Percentiles rank a stretch among this genome's conserved stretches.
Evolutionary conservation across 2,329 filamentous ascomycete species (phyloP).

Genomic region (Leptographium flavum): DNA sequence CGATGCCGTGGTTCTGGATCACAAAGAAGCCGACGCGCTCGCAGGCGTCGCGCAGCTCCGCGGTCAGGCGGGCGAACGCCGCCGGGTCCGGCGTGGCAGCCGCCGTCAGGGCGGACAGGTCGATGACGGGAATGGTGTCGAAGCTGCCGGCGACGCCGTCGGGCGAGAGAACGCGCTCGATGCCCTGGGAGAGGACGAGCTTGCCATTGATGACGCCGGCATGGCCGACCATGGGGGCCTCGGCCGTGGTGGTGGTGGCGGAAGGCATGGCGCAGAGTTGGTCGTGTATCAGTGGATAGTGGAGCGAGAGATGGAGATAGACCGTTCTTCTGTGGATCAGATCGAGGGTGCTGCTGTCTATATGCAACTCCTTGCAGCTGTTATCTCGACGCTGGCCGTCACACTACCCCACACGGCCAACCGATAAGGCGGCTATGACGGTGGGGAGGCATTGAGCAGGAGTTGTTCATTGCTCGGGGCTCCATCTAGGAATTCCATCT

Average conservation of each 20-base stretch:
- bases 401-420: too few relatives aligned
- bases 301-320: too few relatives aligned
- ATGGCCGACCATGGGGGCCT: not conserved
- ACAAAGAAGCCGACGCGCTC: conserved; percentile 30
- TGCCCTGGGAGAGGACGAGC: conserved; percentile 1
- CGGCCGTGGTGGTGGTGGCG: not conserved
- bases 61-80: not conserved
- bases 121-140: conserved; percentile 1
- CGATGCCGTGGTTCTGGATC: conserved; percentile 17
- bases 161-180: not conserved
- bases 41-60: conserved; percentile 1
- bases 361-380: too few relatives aligned
- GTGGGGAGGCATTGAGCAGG: too few relatives aligned
- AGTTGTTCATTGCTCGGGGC: too few relatives aligned
- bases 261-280: not conserved
- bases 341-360: too few relatives aligned
- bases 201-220: conserved; percentile 2
- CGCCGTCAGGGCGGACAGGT: not conserved
- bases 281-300: too few relatives aligned
- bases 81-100: not conserved
- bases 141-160: conserved; percentile 1
- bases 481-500: too few relatives aligned
- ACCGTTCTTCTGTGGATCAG: too few relatives aligned
- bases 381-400: too few relatives aligned
- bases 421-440: too few relatives aligned